Evolutionary conservation across 1,139 yeast species (phyloP), one percentile per base, ranked within the genome.

Genomic region (Hansenula lynferdii): DNA sequence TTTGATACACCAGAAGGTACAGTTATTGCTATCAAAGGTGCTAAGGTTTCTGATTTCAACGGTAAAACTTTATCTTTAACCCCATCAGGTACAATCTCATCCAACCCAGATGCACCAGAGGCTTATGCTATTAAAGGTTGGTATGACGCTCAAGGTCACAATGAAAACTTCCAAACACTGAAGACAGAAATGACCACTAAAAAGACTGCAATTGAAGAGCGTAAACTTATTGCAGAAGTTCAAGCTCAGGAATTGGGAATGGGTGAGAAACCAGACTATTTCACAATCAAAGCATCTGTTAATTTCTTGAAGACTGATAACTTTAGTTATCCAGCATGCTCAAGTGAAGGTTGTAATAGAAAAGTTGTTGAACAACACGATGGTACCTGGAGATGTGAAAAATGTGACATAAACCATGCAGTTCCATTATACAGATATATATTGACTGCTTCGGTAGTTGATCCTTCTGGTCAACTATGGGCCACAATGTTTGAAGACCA

Each of bases 291-390:
- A 56, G 97, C 90, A 1, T 74, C 87, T 5, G 70, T 90, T 33
- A 75, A 80, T 40, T 84, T 71, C 53, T 67, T 87, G 42, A 81
- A 80, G 60, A 76, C 83, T 16, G 94, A 85, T 44, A 82, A 75
- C 48, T 77, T 89, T 59, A 77, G 86, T 39, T 92, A 92, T 58
- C 96, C 97, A 11, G 94, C 97, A n/a, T 94, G 98, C 64, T 65
- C 70, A 22, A 70, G 76, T 40, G 78, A 72, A 33, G 76, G 75
- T 31, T 92, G 98, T 69, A 83, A 82, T 59, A 80, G 89, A 56
- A 94, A 94, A 63, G 86, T 89, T 27, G 63, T 82, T 34, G 83
- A 84, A 54, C 81, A 76, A 41, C 69, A 76, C 29, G 86, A 82
- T 58, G 85, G 81, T 16, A 68, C 80, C 19, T 92, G 96, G 96